Conservation (phyloP, 1,284 basidiomycete species). For the Bondarzewia mesenterica region DNA sequence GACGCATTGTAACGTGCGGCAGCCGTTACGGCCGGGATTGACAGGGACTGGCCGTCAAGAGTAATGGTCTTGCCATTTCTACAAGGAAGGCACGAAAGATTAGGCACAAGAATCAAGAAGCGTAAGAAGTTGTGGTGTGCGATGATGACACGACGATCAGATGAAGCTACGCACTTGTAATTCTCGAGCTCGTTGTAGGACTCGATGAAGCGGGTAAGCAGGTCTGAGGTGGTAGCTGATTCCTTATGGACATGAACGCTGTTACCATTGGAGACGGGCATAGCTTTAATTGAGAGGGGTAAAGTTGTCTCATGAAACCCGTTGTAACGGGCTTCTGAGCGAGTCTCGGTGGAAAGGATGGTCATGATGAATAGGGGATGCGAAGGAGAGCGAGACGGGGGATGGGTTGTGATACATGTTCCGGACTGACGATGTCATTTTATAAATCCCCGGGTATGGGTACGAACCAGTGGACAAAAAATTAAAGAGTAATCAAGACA, state of each 20-base stretch:
- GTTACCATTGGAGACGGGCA: neutral
- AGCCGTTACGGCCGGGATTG: conserved; percentile 68
- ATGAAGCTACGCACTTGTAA: conserved; percentile 36
- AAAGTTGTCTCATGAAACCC: too few species aligned
- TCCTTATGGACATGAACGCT: neutral
- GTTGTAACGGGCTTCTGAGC: conserved; percentile 9
- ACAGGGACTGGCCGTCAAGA: conserved; percentile 63
- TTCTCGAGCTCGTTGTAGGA: conserved; percentile 43
- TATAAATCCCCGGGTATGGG: neutral
- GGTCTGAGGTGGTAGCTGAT: conserved; percentile 1
- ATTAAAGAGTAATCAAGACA: neutral
- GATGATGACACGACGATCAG: neutral
- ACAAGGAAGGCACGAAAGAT: conserved; percentile 5
- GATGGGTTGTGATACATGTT: neutral
- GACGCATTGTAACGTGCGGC: conserved; percentile 54
- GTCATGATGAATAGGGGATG: conserved; percentile 11
- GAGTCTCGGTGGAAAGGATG: conserved; percentile 13
- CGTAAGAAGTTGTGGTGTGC: neutral
- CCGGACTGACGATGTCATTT: neutral
- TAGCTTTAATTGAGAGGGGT: too few species aligned
- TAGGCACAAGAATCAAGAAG: conserved; percentile 10
- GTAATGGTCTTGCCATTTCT: conserved; percentile 55
- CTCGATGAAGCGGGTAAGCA: conserved; percentile 38
- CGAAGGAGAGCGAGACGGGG: neutral
- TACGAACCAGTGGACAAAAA: neutral